A percentile compares a stretch with the other conserved stretches of the same genome.
Conservation (phyloP, 805 yeast species). For the Candida germanica region DNA sequence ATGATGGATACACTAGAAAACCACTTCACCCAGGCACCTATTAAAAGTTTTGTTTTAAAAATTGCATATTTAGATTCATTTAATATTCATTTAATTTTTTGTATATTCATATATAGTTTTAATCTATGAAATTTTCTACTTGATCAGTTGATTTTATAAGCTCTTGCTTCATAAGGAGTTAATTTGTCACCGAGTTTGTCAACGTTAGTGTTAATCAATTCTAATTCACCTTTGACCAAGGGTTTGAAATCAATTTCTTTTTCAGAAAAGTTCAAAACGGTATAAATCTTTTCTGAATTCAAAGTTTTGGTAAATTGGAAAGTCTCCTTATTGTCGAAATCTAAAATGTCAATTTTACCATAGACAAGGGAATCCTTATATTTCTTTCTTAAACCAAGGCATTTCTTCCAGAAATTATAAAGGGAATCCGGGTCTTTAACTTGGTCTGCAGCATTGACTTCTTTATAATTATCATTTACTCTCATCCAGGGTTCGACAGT, state of each 20-base stretch:
- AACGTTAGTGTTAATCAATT: slow-evolving; percentile 32
- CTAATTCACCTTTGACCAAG: slow-evolving; percentile 21
- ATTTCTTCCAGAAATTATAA: slow-evolving; percentile 45
- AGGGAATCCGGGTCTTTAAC: slow-evolving; percentile 44
- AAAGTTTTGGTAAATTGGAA: slow-evolving; percentile 41
- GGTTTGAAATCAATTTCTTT: slow-evolving; percentile 30
- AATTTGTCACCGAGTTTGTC: slow-evolving; percentile 22
- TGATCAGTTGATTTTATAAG: slow-evolving; percentile 18
- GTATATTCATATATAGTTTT: neutral
- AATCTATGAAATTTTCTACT: slow-evolving; percentile 1
- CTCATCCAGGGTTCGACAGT: slow-evolving; percentile 52
- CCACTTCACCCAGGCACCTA: too few relatives aligned
- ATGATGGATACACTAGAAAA: slow-evolving; percentile 21
- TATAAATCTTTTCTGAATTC: slow-evolving; percentile 26
- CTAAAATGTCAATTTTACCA: slow-evolving; percentile 43
- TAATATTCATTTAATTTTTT: too few relatives aligned
- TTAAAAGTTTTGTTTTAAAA: too few relatives aligned
- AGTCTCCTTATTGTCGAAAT: slow-evolving; percentile 33
- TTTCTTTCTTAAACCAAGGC: slow-evolving; percentile 42
- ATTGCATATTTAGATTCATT: too few relatives aligned
- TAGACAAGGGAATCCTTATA: slow-evolving; percentile 43
- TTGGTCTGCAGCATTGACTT: slow-evolving; percentile 49
- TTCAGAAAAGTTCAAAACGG: slow-evolving; percentile 43
- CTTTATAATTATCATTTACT: slow-evolving; percentile 48
- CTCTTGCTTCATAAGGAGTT: slow-evolving; percentile 45